Percentiles rank a stretch among this genome's conserved stretches.
Evolutionary conservation across 176 grass and related monocot species (phyloP).

Genomic region (Raddia guianensis): DNA sequence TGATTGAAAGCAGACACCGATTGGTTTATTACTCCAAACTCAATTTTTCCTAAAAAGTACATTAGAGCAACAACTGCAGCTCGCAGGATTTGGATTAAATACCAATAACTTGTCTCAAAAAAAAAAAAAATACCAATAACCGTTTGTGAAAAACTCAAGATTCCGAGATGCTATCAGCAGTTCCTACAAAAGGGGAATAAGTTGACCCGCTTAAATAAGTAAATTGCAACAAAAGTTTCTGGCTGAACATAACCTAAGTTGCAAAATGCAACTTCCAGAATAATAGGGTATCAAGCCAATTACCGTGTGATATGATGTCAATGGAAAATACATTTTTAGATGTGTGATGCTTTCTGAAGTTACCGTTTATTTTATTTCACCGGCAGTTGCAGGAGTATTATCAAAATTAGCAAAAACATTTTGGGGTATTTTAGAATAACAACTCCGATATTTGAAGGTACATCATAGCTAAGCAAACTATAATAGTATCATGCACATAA

Average conservation of each 20-base stretch:
- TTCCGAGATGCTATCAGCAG: constrained; percentile 88
- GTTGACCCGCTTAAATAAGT: neutral
- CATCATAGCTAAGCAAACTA: constrained; percentile 7
- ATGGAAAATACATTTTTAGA: neutral
- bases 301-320: neutral
- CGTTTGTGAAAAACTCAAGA: constrained; percentile 93
- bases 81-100: constrained; percentile 94
- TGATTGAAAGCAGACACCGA: constrained; percentile 98
- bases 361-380: constrained; percentile 18
- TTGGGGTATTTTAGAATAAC: neutral
- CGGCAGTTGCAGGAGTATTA: neutral
- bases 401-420: neutral
- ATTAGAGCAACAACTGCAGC: constrained; percentile 98
- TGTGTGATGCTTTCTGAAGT: neutral
- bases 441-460: neutral
- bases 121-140: constrained; percentile 94
- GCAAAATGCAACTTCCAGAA: neutral
- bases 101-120: no score
- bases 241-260: neutral
- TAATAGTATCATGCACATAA: neutral
- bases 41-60: constrained; percentile 94
- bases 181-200: constrained; percentile 61
- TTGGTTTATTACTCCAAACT: constrained; percentile 99
- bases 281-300: neutral
- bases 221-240: neutral